Base-by-base conservation (phyloP, 306 rosid genomes). In the Quercus wislizeni region DNA sequence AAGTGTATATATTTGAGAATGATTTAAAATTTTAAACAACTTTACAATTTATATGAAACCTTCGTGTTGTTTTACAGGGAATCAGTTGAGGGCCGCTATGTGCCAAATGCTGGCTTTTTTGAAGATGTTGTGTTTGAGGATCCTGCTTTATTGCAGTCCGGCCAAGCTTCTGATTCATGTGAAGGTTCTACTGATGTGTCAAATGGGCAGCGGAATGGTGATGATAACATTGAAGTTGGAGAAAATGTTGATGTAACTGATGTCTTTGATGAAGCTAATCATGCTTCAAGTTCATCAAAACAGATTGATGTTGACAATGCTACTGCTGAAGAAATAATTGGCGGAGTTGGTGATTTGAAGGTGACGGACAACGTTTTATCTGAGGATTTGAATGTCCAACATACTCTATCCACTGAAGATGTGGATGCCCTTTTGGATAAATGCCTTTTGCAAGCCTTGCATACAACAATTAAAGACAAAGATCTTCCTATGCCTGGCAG, bases 401-500 rank as follows among this genome's bases (percentile, higher is more conserved):
- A 71, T 21, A 61, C 79, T 55, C 87, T 91, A 73, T 91, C 98
- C 62, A 78, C 86, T 13, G 90, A 87, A 69, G 99, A 95, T 38
- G 81, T 91, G 74, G 98, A 95, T 84, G 79, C 68, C 63, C 88
- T 92, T 77, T 85, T 95, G 87, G 99, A 95, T 73, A 92, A 91
- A 78, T 95, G 97, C 86, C 97, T 92, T 80, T 82, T 95, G 81
- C 99, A 95, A 86, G 94, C 99, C 19, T 82, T 92, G 85, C 92
- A 92, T 89, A 87, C 95, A 74, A 91, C 97, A 69, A 87, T 91
- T 58, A 92, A 89, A 82, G 98, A 94, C 69, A 94, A 89, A 79
- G 98, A 91, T 70, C 89, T 95, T 82, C 98, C 97, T 67, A 73
- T 91, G 85, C 95, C 98, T n/a, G 99, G 99, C 87, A 92, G 99